Percentiles rank a stretch among this genome's conserved stretches.
Evolutionary conservation across 768 basidiomycete genomes (phyloP).

Genomic region (Terana coerulea): DNA sequence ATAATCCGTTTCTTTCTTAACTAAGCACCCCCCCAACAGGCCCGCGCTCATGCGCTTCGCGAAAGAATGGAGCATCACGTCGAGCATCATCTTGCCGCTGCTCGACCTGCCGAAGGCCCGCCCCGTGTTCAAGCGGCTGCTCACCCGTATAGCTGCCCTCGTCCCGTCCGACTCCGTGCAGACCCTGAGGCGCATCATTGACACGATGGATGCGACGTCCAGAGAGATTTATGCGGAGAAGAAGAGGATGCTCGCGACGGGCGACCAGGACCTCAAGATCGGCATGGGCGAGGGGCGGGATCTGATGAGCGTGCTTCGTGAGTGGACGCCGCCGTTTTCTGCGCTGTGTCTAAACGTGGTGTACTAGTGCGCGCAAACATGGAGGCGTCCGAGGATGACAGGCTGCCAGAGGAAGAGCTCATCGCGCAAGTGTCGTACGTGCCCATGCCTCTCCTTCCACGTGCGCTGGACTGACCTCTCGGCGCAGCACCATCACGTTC

Average conservation of each 20-base stretch:
- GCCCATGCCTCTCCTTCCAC: not conserved
- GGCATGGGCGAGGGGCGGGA: conserved; percentile 18
- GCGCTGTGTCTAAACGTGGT: not conserved
- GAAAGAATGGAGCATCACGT: too few relatives aligned
- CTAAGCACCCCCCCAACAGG: too few relatives aligned
- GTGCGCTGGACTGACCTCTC: not conserved
- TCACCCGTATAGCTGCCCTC: too few relatives aligned
- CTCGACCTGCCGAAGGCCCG: too few relatives aligned
- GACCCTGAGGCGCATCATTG: conserved; percentile 10
- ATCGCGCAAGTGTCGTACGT: conserved; percentile 12
- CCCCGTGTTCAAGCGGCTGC: too few relatives aligned
- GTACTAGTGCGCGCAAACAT: conserved; percentile 11
- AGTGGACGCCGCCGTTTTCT: not conserved
- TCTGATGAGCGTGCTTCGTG: conserved; percentile 20
- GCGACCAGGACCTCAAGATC: conserved; percentile 13
- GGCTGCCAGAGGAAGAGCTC: conserved; percentile 12
- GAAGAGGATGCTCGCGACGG: conserved; percentile 15
- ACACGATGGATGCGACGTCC: conserved; percentile 13
- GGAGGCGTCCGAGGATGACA: conserved; percentile 7
- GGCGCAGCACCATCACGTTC: conserved; percentile 2
- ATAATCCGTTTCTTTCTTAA: not conserved
- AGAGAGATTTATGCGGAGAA: conserved; percentile 15
- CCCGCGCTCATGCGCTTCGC: too few relatives aligned
- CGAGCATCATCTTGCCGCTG: too few relatives aligned
- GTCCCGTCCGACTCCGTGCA: too few relatives aligned